Evolutionary conservation across 1,139 yeast genomes (phyloP).

Genomic region (Yamadazyma spencermartinsiae): DNA sequence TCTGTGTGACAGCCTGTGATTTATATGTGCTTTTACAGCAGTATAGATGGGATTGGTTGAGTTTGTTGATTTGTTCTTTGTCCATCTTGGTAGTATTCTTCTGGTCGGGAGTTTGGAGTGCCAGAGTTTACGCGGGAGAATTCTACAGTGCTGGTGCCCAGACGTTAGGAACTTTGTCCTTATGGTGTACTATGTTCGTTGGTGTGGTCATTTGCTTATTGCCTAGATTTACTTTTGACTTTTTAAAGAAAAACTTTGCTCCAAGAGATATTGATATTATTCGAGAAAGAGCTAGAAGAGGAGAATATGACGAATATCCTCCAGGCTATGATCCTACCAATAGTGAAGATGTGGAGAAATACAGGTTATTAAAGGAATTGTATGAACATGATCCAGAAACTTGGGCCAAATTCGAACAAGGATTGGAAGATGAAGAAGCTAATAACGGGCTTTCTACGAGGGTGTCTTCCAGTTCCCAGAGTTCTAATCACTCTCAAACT

Average conservation of each 20-base stretch:
- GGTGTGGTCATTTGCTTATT: constrained; percentile 48
- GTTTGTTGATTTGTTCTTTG: constrained; percentile 46
- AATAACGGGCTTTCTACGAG: constrained; percentile 6
- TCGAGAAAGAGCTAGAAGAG: constrained; percentile 48
- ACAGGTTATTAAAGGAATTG: constrained; percentile 38
- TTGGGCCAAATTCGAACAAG: constrained; percentile 34
- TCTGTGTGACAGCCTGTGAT: constrained; percentile 55
- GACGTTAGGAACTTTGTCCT: constrained; percentile 49
- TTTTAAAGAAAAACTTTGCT: constrained; percentile 42
- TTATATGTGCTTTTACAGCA: constrained; percentile 55
- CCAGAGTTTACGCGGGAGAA: constrained; percentile 40
- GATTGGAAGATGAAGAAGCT: constrained; percentile 13
- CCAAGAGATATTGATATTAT: constrained; percentile 60
- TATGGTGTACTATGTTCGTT: constrained; percentile 54
- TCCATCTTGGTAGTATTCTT: constrained; percentile 55
- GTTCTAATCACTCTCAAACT: constrained; percentile 15
- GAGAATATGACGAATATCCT: constrained; percentile 51
- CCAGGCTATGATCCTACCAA: constrained; percentile 63
- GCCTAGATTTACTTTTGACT: constrained; percentile 55
- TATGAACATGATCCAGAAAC: constrained; percentile 37
- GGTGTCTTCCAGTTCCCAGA: constrained; percentile 7
- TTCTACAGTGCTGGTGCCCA: constrained; percentile 59
- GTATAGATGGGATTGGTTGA: constrained; percentile 63
- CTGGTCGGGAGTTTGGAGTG: constrained; percentile 66
- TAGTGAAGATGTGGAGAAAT: constrained; percentile 43